Conservation (phyloP, 2,329 filamentous ascomycete species). For the Pyrenophora seminiperda region DNA sequence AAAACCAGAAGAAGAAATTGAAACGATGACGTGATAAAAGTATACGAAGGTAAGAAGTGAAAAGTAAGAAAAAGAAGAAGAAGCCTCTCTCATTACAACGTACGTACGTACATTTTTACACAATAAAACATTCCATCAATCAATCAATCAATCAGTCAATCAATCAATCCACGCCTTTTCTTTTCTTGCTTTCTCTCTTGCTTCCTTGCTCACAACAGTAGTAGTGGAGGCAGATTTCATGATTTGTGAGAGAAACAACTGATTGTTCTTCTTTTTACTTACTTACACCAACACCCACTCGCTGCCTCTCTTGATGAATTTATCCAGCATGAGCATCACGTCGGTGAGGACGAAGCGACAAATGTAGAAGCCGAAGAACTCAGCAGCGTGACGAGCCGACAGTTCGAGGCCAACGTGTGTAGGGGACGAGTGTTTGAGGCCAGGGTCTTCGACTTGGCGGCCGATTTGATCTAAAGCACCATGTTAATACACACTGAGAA, state of each 20-base stretch:
- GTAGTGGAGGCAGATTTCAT: too few species aligned
- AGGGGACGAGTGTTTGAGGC: slow-evolving; percentile 85
- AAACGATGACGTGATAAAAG: not conserved
- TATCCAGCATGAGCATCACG: slow-evolving; percentile 83
- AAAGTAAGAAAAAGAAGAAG: not conserved
- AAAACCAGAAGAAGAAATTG: not conserved
- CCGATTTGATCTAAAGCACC: slow-evolving; percentile 79
- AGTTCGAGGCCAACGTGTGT: slow-evolving; percentile 96
- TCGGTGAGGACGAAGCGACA: slow-evolving; percentile 94
- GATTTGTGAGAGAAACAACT: not conserved
- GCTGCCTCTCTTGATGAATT: slow-evolving; percentile 93
- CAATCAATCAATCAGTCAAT: too few species aligned
- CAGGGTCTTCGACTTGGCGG: slow-evolving; percentile 93
- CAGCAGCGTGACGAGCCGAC: slow-evolving; percentile 88
- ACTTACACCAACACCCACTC: slow-evolving; percentile 79
- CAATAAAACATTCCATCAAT: too few species aligned
- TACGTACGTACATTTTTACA: too few species aligned
- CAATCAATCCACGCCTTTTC: not conserved
- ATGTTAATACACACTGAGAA: slow-evolving; percentile 16
- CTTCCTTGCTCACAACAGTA: not conserved
- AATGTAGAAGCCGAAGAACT: slow-evolving; percentile 97
- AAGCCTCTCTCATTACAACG: not conserved
- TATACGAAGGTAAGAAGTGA: too few species aligned
- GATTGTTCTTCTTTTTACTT: not conserved
- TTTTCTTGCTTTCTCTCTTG: not conserved